These are phyloP conservation scores for Clonostachys sp. DNA, from an alignment of 2,329 filamentous ascomycete species.

Conservation along the genomic window DNA sequence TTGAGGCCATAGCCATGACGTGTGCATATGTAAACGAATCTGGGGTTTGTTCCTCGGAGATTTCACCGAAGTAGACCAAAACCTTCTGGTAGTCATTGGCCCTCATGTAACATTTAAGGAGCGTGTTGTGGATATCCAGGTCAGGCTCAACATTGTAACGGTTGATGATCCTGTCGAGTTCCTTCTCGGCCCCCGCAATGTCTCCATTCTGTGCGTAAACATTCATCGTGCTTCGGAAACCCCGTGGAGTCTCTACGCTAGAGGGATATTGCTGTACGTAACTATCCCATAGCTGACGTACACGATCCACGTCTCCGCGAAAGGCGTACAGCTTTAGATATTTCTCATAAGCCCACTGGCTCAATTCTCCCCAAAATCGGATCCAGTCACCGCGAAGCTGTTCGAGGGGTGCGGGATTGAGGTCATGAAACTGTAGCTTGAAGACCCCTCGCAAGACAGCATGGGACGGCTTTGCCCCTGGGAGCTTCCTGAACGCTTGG, in stretches of 20 bases:
- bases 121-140: conserved; percentile 65
- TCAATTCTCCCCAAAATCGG: conserved; percentile 28
- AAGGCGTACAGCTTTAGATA: conserved; percentile 43
- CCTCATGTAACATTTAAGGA: conserved; percentile 67
- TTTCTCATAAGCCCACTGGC: conserved; percentile 39
- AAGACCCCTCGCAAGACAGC: conserved; percentile 39
- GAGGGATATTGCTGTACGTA: conserved; percentile 30
- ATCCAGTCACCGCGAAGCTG: conserved; percentile 45
- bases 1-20: conserved; percentile 68
- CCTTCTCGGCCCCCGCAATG: conserved; percentile 47
- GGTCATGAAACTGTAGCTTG: conserved; percentile 22
- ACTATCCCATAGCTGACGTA: conserved; percentile 38
- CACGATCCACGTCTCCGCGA: conserved; percentile 38
- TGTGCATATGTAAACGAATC: conserved; percentile 65
- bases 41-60: conserved; percentile 46
- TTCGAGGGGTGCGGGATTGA: conserved; percentile 30
- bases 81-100: conserved; percentile 64
- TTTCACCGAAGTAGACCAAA: conserved; percentile 56
- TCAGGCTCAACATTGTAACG: conserved; percentile 55
- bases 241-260: conserved; percentile 23
- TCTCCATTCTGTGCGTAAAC: conserved; percentile 69
- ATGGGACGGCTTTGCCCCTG: conserved; percentile 26
- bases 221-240: conserved; percentile 58
- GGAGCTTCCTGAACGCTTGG: conserved; percentile 35
- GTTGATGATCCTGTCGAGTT: conserved; percentile 57